Evolutionary conservation across 1,284 basidiomycete genomes (phyloP).

Genomic region (Schizophyllum amplum): DNA sequence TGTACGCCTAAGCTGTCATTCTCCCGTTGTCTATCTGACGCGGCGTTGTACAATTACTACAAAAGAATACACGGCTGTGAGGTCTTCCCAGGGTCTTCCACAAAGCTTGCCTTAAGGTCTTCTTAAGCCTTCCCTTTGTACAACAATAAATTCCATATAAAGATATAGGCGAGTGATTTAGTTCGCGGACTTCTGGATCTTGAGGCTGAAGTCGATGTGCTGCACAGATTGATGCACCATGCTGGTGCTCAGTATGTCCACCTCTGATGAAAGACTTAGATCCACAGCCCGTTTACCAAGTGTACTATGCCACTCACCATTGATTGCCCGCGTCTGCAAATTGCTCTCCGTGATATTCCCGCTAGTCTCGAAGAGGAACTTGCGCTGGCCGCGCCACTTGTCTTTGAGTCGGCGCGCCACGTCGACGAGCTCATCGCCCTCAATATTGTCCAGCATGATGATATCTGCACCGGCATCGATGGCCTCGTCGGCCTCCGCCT

Average conservation of each 20-base stretch:
- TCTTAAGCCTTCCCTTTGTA: too few species aligned
- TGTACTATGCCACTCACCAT: slow-evolving; percentile 39
- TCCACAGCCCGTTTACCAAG: neutral
- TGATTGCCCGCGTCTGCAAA: slow-evolving; percentile 64
- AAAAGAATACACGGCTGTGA: neutral
- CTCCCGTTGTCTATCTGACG: neutral
- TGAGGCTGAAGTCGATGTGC: slow-evolving; percentile 91
- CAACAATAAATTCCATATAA: neutral
- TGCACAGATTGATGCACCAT: slow-evolving; percentile 87
- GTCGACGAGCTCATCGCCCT: slow-evolving; percentile 62
- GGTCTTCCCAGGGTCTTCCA: too few species aligned
- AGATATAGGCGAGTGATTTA: neutral
- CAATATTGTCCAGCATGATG: slow-evolving; percentile 96
- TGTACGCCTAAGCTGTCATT: neutral
- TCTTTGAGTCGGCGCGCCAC: slow-evolving; percentile 69
- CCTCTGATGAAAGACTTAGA: slow-evolving; percentile 43
- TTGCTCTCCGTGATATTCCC: slow-evolving; percentile 89
- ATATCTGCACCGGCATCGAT: slow-evolving; percentile 96
- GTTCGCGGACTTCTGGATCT: slow-evolving; percentile 62
- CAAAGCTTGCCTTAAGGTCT: too few species aligned
- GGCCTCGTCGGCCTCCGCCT: slow-evolving; percentile 91
- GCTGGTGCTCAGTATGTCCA: slow-evolving; percentile 92
- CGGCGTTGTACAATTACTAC: neutral
- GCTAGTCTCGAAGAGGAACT: slow-evolving; percentile 86
- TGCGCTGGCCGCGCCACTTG: slow-evolving; percentile 70